Base-by-base conservation (phyloP, 1,139 yeast genomes). In the Geotrichum fermentans region DNA sequence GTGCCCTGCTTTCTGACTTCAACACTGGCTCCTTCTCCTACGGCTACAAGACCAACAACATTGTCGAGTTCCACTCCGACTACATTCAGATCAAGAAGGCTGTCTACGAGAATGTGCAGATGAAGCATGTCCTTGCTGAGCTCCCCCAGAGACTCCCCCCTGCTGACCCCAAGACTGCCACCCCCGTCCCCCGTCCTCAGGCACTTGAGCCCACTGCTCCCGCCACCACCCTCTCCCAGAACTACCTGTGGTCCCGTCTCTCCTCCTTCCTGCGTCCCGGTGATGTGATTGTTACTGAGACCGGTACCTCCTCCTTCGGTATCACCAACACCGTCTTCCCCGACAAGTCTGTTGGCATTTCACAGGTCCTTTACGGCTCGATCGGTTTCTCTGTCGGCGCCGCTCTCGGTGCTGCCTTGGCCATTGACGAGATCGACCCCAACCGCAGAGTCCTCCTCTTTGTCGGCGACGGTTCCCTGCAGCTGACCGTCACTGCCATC, bases 241-340 rank as follows among this genome's bases (percentile, higher is more conserved):
- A 82, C 65, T 87, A 85, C 82, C 69, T 86, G 64, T 87, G 96
- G 96, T 79, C 80, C 56, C 77, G 80, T 65, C 74, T 85, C 46
- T 78, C 87, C 35, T 73, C 79, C 41, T 87, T 87, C 83, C 77
- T 87, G 64, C 73, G 77, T 64, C 83, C 82, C 61, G 90, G 90
- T 56, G 96, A 87, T 69, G 75, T 86, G 54, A 78, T 87, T 58
- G 75, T 87, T 60, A 80, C 92, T 52, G 96, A 87, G 68, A 86
- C 95, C 42, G 95, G 96, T 70, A 87, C 96, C 37, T 82, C 95
- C 33, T 87, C 94, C 35, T 86, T 87, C 64, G 96, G 96, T 71
- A 80, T 87, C 58, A 78, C 83, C 58, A 85, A 82, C 64, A 75
- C 92, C 40, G 78, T 79, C 64, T 86, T 83, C 80, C 95, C 95